Conservation (phyloP, 1,284 basidiomycete genomes). For the Heliocybe sulcata region DNA sequence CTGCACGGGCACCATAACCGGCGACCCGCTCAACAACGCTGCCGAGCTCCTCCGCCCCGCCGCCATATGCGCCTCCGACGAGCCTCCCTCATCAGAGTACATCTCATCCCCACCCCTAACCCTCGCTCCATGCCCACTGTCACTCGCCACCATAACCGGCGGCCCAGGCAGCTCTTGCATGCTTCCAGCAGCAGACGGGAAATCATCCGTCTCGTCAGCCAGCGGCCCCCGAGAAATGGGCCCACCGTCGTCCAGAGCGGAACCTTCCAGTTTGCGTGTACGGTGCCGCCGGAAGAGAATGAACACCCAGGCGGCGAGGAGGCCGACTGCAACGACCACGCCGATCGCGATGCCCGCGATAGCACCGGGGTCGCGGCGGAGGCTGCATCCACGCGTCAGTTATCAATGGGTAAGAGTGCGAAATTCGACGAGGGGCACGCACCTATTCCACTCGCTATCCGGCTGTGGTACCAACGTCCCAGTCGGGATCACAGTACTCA, state of each 20-base stretch:
- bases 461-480: not conserved
- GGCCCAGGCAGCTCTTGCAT: not conserved
- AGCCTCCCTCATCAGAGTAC: not conserved
- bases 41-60: not conserved
- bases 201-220: not conserved
- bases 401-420: not conserved
- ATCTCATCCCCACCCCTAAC: not conserved
- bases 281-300: not conserved
- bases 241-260: not conserved
- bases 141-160: not conserved
- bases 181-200: not conserved
- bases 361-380: not conserved
- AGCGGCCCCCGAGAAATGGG: not conserved
- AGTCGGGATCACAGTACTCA: not conserved
- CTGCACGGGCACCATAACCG: too few species aligned
- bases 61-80: not conserved
- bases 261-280: not conserved
- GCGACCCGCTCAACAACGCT: not conserved
- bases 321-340: not conserved
- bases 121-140: not conserved
- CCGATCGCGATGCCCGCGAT: constrained; percentile 2
- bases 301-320: not conserved
- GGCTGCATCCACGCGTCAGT: not conserved
- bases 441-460: not conserved
- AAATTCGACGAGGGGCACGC: not conserved